Conservation (phyloP, 139 green algal genomes). For the Trebouxia sp. region DNA sequence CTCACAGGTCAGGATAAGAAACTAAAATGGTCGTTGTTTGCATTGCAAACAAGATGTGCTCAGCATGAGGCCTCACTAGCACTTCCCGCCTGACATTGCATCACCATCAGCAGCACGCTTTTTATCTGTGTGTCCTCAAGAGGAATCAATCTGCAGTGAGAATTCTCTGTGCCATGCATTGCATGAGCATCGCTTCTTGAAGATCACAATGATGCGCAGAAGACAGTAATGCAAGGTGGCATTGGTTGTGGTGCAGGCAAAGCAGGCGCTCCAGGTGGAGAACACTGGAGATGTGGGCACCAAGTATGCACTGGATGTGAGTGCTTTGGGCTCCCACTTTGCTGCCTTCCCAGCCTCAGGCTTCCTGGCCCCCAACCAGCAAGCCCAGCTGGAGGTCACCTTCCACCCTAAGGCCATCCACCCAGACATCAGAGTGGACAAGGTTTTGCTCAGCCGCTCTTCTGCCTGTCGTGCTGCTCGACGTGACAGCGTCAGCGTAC, state of each 20-base stretch:
- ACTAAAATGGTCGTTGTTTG: neutral
- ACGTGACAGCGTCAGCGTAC: no score
- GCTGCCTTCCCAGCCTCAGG: conserved; percentile 57
- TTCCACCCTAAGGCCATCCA: conserved; percentile 69
- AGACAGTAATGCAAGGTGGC: no score
- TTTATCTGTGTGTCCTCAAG: no score
- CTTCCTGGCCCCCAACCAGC: conserved; percentile 67
- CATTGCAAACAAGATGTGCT: no score
- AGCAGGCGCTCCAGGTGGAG: conserved; percentile 69
- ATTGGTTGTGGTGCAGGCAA: conserved; percentile 36
- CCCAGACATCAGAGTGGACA: conserved; percentile 70
- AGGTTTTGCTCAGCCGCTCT: no score
- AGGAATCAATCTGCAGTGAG: no score
- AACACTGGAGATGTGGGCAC: conserved; percentile 78
- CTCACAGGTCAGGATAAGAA: conserved; percentile 25
- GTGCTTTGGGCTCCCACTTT: conserved; percentile 59
- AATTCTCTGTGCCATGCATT: no score
- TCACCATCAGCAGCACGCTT: no score
- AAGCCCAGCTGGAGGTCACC: conserved; percentile 80
- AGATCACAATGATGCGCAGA: no score
- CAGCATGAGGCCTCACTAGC: neutral
- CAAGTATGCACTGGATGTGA: conserved; percentile 67
- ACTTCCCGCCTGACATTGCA: no score
- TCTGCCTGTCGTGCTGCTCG: no score
- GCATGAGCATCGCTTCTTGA: no score